Evolutionary conservation across 345 rosid genomes (phyloP).

Genomic region (Arabidopsis thaliana): TAIR10.1 NC_003076.8:18765001-18765500

Average conservation of each 20-base stretch:
- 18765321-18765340: not conserved
- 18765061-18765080: not conserved
- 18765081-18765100: conserved; percentile 22
- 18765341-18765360: not conserved
- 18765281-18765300: not conserved
- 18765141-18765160: not conserved
- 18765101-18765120: not conserved
- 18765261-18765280: not conserved
- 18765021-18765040: not conserved
- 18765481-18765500: not conserved
- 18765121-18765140: not conserved
- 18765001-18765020: not conserved
- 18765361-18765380: not conserved
- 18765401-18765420: not conserved
- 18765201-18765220: not conserved
- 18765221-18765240: not conserved
- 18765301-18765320: not conserved
- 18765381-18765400: not conserved
- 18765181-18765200: not conserved
- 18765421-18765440: not conserved
- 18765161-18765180: not conserved
- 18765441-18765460: conserved; percentile 13
- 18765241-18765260: too few species aligned
- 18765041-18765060: not conserved
- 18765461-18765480: not conserved